Percentiles rank a stretch among this genome's conserved stretches.
phyloP scores from a whole-genome alignment of 2,329 filamentous ascomycete species.

The Karstenula rhodostoma region DNA sequence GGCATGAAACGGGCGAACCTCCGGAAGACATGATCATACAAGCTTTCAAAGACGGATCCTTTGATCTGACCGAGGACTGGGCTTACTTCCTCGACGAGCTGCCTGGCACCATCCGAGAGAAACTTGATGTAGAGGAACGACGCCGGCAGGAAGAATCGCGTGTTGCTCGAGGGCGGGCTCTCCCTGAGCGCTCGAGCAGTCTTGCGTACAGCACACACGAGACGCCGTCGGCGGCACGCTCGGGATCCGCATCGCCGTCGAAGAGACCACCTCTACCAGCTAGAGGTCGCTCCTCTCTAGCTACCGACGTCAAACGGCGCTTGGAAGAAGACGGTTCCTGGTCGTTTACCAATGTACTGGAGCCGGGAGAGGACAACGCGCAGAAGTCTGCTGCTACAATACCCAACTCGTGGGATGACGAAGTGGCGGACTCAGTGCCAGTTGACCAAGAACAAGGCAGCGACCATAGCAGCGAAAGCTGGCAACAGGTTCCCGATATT shows the following conservation, averaged over 20 bases:
- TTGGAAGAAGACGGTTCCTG: constrained; percentile 54
- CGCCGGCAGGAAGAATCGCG: constrained; percentile 16
- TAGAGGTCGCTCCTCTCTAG: constrained; percentile 55
- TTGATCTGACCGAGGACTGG: constrained; percentile 4
- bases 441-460: constrained; percentile 42
- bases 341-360: constrained; percentile 40
- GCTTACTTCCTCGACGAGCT: constrained; percentile 1
- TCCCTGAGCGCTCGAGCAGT: constrained; percentile 26
- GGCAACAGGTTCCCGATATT: constrained; percentile 49
- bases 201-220: constrained; percentile 17
- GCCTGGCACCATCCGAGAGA: background rate
- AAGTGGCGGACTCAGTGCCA: constrained; percentile 22
- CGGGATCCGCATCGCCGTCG: constrained; percentile 24
- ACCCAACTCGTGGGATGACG: constrained; percentile 39
- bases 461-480: constrained; percentile 50
- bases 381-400: constrained; percentile 14
- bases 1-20: constrained; percentile 28
- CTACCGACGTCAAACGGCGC: constrained; percentile 56
- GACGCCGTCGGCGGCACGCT: constrained; percentile 1
- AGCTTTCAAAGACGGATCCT: constrained; percentile 2
- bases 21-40: constrained; percentile 26
- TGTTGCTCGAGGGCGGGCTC: constrained; percentile 15
- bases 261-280: constrained; percentile 57
- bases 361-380: constrained; percentile 15
- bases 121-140: background rate